Percentiles rank a stretch among this genome's conserved stretches.
phyloP scores from a whole-genome alignment of 1,139 yeast species.

The Hemisphaericaspora xylanilytica region DNA sequence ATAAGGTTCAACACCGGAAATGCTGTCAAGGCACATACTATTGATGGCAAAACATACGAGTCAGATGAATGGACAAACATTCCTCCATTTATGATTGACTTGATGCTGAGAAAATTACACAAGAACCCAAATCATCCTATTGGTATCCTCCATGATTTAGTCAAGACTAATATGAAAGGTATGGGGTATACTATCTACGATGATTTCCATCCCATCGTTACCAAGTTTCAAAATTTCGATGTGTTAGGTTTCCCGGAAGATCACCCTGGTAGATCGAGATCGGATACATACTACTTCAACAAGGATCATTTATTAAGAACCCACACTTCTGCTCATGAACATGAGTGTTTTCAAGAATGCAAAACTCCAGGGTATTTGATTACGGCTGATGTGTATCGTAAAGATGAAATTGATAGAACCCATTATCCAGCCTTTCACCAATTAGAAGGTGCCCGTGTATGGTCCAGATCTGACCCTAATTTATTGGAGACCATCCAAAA shows the following conservation, averaged over 20 bases:
- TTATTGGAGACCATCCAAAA: constrained; percentile 42
- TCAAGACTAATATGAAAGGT: constrained; percentile 64
- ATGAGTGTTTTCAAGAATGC: constrained; percentile 67
- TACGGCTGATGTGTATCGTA: constrained; percentile 92
- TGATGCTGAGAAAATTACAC: constrained; percentile 75
- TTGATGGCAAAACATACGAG: constrained; percentile 52
- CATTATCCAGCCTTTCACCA: constrained; percentile 98
- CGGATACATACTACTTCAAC: constrained; percentile 91
- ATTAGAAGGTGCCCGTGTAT: constrained; percentile 92
- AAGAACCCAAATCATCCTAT: constrained; percentile 78
- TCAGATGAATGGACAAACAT: constrained; percentile 86
- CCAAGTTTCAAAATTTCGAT: constrained; percentile 83
- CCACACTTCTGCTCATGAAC: constrained; percentile 96
- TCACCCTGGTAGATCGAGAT: constrained; percentile 90
- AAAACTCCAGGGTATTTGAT: constrained; percentile 86
- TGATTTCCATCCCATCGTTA: constrained; percentile 79
- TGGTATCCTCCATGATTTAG: constrained; percentile 74
- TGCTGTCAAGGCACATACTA: constrained; percentile 31
- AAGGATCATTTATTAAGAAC: constrained; percentile 72
- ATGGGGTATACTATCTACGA: constrained; percentile 80
- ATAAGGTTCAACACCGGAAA: constrained; percentile 13
- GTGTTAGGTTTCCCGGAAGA: constrained; percentile 85
- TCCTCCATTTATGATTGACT: constrained; percentile 66
- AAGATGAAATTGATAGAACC: constrained; percentile 93
- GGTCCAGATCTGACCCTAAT: constrained; percentile 54